Evolutionary conservation across 257 asterid species (phyloP).

Genomic region (Verbena officinalis): DNA sequence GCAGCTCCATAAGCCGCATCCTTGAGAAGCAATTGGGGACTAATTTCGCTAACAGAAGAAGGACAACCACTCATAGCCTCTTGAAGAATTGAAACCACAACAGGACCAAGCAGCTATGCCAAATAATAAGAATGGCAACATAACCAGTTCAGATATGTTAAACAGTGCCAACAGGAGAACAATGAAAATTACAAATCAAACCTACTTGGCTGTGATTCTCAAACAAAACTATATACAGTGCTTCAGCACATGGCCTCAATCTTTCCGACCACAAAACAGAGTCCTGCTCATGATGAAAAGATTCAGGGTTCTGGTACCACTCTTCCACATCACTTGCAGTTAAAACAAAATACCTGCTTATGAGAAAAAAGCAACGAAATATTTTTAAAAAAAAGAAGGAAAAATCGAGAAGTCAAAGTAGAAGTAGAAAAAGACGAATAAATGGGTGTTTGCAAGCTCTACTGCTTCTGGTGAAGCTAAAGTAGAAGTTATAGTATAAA

Average conservation of each 20-base stretch:
- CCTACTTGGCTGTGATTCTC: constrained; percentile 90
- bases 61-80: constrained; percentile 96
- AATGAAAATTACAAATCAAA: constrained; percentile 23
- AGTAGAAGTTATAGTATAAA: no score
- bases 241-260: constrained; percentile 97
- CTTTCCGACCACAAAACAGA: constrained; percentile 92
- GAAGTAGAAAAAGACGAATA: no score
- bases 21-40: constrained; percentile 84
- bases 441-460: no score
- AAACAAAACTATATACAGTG: constrained; percentile 87
- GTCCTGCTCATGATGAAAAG: constrained; percentile 96
- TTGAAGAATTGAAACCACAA: constrained; percentile 94
- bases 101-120: constrained; percentile 85
- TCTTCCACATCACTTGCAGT: constrained; percentile 86
- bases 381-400: constrained; percentile 11
- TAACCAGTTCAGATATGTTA: constrained; percentile 27
- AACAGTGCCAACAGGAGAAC: constrained; percentile 16
- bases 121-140: constrained; percentile 35
- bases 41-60: constrained; percentile 77
- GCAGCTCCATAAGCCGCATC: constrained; percentile 99
- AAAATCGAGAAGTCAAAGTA: no score
- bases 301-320: constrained; percentile 89
- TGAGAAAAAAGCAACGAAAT: constrained; percentile 36
- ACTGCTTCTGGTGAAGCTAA: no score
- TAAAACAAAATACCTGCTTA: constrained; percentile 87